Evolutionary conservation across 257 asterid species (phyloP), one percentile per base, ranked within the genome.

Genomic region (Marsdenia floribunda): DNA sequence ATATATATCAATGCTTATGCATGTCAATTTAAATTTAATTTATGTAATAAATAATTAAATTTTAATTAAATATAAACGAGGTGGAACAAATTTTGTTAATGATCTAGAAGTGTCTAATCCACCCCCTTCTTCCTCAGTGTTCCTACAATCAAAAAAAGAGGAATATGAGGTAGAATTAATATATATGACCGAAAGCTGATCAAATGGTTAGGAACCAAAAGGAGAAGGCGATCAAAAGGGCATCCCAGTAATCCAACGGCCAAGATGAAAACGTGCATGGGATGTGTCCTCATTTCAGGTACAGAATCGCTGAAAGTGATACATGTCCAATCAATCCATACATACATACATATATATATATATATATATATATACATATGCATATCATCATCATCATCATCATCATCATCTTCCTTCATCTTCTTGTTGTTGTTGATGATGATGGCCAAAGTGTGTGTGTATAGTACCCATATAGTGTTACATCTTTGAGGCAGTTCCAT

Each of bases 291-390:
- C 68, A 50, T 68, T 70, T 70, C 66, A 71, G 70, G 79, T 76
- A 74, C 81, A 64, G 49, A 74, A 73, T 61, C 79, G 53, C 58
- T 77, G 73, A 79, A 79, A 74, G 57, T 58, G 79, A 73, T 61
- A 78, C 60, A 74, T 7, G 78, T 58, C 82, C 72, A 78, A 61
- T 75, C 79, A 54, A 61, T 47, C 22, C 42, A 33, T 49, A 29
- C 16, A 35, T 10, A 44, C 33, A 29, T 65, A 52, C 38, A 54
- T 37, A 33, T 13, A 42, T 61, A 50, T 15, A n/a, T 50, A 46
- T 40, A 11, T 29, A 18, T 5, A 58, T 13, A 13, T 19, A 64
- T 64, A 64, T 11, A 49, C 10, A 14, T 52, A 35, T 65, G 2
- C 14, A 40, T 47, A 10, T 12, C 65, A 16, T 42, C 60, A 21